Conservation (phyloP, 768 basidiomycete species). For the Paxillus involutus region DNA sequence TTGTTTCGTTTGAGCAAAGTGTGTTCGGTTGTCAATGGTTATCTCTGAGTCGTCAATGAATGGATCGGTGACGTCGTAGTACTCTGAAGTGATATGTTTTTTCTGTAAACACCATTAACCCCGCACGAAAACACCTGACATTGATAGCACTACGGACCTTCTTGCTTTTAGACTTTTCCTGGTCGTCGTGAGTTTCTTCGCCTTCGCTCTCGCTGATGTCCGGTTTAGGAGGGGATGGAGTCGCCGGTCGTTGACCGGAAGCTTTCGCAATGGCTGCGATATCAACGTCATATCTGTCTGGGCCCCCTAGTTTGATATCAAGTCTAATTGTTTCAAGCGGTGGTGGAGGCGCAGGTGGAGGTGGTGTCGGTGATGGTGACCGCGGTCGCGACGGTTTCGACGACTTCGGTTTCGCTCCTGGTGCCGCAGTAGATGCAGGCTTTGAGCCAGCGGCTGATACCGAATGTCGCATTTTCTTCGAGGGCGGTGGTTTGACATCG, state of each 20-base stretch:
- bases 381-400: constrained; percentile 43
- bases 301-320: constrained; percentile 69
- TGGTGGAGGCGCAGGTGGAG: constrained; percentile 46
- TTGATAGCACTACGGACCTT: constrained; percentile 30
- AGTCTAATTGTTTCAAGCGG: constrained; percentile 64
- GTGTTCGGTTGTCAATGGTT: constrained; percentile 85
- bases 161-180: constrained; percentile 35
- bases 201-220: constrained; percentile 60
- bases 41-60: constrained; percentile 99
- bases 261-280: constrained; percentile 56
- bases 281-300: constrained; percentile 74
- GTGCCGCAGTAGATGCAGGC: constrained; percentile 28
- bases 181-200: constrained; percentile 40
- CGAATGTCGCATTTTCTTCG: constrained; percentile 29
- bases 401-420: constrained; percentile 53
- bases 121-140: neutral
- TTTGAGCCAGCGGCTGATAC: constrained; percentile 24
- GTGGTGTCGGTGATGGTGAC: constrained; percentile 60
- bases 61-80: constrained; percentile 89
- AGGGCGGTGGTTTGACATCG: constrained; percentile 28
- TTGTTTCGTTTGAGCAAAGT: constrained; percentile 88
- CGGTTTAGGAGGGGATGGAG: constrained; percentile 48
- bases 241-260: constrained; percentile 63
- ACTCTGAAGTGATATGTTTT: constrained; percentile 61
- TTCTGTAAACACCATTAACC: constrained; percentile 30